Evolutionary conservation across 257 asterid genomes (phyloP), one percentile per base, ranked within the genome.

Genomic region (Vinca minor): DNA sequence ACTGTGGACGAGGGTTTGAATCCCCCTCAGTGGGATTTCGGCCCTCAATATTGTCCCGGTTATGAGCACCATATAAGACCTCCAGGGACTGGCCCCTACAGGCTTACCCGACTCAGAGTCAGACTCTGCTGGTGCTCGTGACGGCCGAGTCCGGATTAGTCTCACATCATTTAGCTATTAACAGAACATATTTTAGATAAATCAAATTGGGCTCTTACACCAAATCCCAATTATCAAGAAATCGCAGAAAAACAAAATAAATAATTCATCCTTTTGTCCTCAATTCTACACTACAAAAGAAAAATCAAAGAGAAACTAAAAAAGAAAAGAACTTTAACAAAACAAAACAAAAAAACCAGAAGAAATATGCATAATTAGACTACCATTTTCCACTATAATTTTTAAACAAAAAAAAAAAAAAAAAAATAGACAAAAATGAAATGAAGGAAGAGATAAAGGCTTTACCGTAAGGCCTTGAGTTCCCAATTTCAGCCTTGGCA

Each of bases 401-500:
- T 50, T 50, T 14, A 20, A 50, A 20, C 5, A 1, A 21, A 50
- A 20, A 0, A 3, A 2, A 13, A 15, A 5, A 52, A 5, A 26
- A n/a, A 50, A 31, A n/a, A n/a, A n/a, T n/a, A 34, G 12, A 5
- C 25, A 8, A 5, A 52, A 5, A 38, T 9, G 35, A 31, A n/a
- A 34, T 34, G 4, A 34, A 4, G 28, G 31, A 7, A 4, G 8
- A n/a, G 28, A 41, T 18, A 15, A 26, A 50, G 15, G 7, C 7
- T 36, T 39, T 64, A 73, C 89, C 82, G 74, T 83, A 63, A 83
- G 83, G 57, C 89, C 84, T 65, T 83, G 84, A 78, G 46, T 74
- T 59, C 84, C 86, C 53, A 83, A 42, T 58, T 78, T 78, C 68
- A 80, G 79, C 68, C 78, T 76, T 8, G 83, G 81, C 78, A 80